Evolutionary conservation across 371 early-diverging fungal genomes (phyloP).

Genomic region (Lichtheimia corymbifera): DNA sequence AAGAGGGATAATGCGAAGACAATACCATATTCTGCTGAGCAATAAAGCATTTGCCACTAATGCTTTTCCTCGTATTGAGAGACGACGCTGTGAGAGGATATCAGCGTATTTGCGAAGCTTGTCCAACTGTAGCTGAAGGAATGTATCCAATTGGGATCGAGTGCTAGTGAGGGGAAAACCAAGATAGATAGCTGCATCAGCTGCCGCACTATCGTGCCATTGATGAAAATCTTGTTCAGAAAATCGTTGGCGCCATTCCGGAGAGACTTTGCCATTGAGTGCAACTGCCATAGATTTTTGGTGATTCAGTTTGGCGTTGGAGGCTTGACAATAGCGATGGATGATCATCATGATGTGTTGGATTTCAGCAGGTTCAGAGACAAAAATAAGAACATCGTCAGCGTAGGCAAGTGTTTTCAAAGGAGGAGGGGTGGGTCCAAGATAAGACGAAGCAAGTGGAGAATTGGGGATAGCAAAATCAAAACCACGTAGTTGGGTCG

Average conservation of each 20-base stretch:
- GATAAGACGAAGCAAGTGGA: background rate
- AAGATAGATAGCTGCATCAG: conserved; percentile 12
- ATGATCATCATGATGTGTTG: background rate
- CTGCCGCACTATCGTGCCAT: conserved; percentile 15
- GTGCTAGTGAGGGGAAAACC: conserved; percentile 23
- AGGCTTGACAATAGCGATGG: background rate
- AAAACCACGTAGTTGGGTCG: background rate
- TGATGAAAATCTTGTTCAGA: too few species aligned
- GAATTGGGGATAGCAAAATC: background rate
- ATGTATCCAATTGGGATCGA: conserved; percentile 11
- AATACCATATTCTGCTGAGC: conserved; percentile 6
- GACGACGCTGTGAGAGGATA: background rate
- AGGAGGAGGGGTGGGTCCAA: background rate
- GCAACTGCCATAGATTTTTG: background rate
- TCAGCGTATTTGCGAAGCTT: conserved; percentile 8
- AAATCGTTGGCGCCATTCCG: background rate
- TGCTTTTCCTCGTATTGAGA: conserved; percentile 1
- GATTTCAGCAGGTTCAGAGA: background rate
- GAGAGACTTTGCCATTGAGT: background rate
- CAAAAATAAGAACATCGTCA: conserved; percentile 15
- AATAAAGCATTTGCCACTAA: conserved; percentile 4
- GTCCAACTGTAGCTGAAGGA: conserved; percentile 7
- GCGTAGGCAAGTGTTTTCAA: conserved; percentile 12
- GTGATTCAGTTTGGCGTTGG: background rate
- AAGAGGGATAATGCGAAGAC: background rate